Conservation (phyloP, 2,329 filamentous ascomycete species). For the Colletotrichum tropicicola region DNA sequence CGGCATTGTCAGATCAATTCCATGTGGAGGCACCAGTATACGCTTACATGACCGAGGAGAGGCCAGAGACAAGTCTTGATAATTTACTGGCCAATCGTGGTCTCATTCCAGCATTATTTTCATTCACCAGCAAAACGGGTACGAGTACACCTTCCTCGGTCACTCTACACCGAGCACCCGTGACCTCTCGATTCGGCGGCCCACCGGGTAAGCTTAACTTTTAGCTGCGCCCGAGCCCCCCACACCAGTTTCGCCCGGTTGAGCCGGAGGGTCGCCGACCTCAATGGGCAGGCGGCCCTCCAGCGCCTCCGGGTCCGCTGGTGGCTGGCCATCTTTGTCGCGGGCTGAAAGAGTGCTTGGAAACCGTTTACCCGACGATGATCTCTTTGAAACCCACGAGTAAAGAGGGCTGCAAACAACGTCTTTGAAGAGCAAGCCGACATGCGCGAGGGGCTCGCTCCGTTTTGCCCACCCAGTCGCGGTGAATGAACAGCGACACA, state of each 20-base stretch:
- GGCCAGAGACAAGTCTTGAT: too few species aligned
- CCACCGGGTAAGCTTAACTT: constrained; percentile 28
- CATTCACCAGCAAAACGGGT: too few species aligned
- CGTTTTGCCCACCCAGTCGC: not conserved
- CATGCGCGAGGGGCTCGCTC: too few species aligned
- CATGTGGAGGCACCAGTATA: too few species aligned
- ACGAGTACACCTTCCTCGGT: too few species aligned
- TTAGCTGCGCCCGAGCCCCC: constrained; percentile 18
- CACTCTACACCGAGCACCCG: not conserved
- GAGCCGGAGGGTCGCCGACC: not conserved
- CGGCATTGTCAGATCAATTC: too few species aligned
- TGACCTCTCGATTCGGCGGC: not conserved
- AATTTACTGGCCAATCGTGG: too few species aligned
- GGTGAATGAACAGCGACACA: not conserved
- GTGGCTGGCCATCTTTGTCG: constrained; percentile 11
- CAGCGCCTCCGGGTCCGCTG: not conserved
- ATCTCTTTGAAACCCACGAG: not conserved
- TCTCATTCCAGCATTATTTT: too few species aligned
- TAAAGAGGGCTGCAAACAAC: not conserved
- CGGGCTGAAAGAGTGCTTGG: not conserved
- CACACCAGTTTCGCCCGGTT: constrained; percentile 20
- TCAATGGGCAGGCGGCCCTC: not conserved
- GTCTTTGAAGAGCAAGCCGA: not conserved
- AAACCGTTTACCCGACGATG: not conserved
- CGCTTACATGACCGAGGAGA: too few species aligned